Conservation (phyloP, 257 asterid genomes). For the Przewalskia tangutica region DNA sequence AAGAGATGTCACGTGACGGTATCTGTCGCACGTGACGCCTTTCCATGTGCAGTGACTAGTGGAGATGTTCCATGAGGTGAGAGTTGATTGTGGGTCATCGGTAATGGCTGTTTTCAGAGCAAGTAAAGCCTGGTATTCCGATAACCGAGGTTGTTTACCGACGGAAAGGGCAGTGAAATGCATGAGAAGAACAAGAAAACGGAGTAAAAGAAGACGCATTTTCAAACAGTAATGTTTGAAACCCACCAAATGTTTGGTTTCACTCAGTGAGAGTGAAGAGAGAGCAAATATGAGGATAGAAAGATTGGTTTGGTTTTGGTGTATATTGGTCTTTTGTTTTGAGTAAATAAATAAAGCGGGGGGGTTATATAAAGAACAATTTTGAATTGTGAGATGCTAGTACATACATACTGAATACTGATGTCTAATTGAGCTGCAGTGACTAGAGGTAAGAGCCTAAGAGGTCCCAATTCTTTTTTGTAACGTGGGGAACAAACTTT, state of each 20-base stretch:
- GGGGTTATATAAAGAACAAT: neutral
- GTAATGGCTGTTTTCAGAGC: slow-evolving; percentile 57
- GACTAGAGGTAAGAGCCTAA: no score
- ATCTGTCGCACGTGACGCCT: slow-evolving; percentile 67
- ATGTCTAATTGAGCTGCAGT: neutral
- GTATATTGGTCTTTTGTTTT: neutral
- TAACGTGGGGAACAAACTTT: slow-evolving; percentile 2
- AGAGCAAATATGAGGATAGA: neutral
- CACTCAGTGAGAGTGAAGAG: neutral
- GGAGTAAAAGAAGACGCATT: slow-evolving; percentile 44
- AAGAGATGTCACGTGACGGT: slow-evolving; percentile 55
- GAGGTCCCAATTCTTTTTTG: neutral
- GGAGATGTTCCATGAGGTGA: slow-evolving; percentile 50
- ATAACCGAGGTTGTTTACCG: slow-evolving; percentile 24
- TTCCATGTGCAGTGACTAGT: slow-evolving; percentile 61
- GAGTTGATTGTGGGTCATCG: slow-evolving; percentile 57
- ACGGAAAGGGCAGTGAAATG: slow-evolving; percentile 12
- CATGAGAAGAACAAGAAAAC: slow-evolving; percentile 35
- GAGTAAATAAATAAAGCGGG: neutral
- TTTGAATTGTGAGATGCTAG: neutral
- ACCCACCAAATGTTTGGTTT: neutral
- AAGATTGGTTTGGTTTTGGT: neutral
- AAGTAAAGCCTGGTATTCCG: slow-evolving; percentile 53
- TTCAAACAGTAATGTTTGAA: neutral
- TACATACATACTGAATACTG: no score